Conservation (phyloP, 345 rosid genomes). For the Clausena lansium region DNA sequence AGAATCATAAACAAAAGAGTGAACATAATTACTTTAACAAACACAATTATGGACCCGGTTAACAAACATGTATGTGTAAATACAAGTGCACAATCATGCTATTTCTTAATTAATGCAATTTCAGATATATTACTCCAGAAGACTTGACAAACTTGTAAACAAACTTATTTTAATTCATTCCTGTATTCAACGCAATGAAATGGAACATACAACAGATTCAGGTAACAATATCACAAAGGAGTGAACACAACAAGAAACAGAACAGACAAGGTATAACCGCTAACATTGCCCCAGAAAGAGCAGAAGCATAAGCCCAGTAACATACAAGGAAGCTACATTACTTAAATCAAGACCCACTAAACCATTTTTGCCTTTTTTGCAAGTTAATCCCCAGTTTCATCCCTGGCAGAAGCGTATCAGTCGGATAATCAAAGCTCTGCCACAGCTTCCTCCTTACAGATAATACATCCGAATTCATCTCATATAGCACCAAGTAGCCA, state of each 20-base stretch:
- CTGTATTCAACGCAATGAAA: background rate
- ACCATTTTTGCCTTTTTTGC: slow-evolving; percentile 29
- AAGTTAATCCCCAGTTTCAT: slow-evolving; percentile 41
- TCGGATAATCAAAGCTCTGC: slow-evolving; percentile 20
- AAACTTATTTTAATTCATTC: background rate
- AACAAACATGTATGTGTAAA: background rate
- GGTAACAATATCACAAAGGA: background rate
- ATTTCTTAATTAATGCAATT: background rate
- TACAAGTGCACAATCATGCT: background rate
- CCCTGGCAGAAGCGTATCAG: slow-evolving; percentile 27
- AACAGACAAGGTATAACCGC: background rate
- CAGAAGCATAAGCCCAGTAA: background rate
- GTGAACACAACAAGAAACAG: background rate
- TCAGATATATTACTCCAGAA: background rate
- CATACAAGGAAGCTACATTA: slow-evolving; percentile 10
- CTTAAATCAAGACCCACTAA: slow-evolving; percentile 12
- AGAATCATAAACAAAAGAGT: background rate
- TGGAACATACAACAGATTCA: background rate
- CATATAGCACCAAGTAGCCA: slow-evolving; percentile 38
- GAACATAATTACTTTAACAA: background rate
- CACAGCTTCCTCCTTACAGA: slow-evolving; percentile 16
- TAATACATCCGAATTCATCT: slow-evolving; percentile 26
- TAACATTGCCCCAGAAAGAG: background rate
- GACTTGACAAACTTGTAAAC: background rate
- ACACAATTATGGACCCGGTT: background rate